A percentile compares a stretch with the other conserved stretches of the same genome.
Conservation (phyloP, 2,329 filamentous ascomycete species). For the Botrytis hyacinthi region DNA sequence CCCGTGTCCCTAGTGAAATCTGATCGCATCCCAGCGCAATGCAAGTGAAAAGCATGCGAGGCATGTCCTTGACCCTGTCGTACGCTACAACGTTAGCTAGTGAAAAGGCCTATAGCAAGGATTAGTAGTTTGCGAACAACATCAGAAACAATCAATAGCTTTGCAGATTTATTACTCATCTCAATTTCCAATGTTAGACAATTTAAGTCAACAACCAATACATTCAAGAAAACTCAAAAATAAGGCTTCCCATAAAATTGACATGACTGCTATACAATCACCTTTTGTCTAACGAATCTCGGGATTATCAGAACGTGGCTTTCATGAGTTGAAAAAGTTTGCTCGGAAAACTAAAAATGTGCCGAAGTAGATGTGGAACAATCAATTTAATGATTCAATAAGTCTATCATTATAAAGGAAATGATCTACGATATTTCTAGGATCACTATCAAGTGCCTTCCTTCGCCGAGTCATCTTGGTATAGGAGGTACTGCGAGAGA, state of each 20-base stretch:
- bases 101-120: slow-evolving; percentile 6
- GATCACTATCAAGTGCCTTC: slow-evolving; percentile 8
- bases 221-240: not conserved
- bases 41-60: slow-evolving; percentile 2
- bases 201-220: not conserved
- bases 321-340: slow-evolving; percentile 13
- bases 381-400: slow-evolving; percentile 9
- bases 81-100: slow-evolving; percentile 9
- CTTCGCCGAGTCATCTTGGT: not conserved
- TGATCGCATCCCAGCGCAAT: slow-evolving; percentile 17
- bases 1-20: slow-evolving; percentile 8
- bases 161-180: not conserved
- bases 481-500: not conserved
- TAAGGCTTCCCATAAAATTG: not conserved
- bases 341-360: not conserved
- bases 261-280: not conserved
- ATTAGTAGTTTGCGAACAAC: slow-evolving; percentile 5
- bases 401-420: not conserved
- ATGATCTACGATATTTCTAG: slow-evolving; percentile 12
- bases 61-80: slow-evolving; percentile 9
- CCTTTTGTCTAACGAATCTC: not conserved
- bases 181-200: not conserved
- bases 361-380: slow-evolving; percentile 1
- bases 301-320: slow-evolving; percentile 17
- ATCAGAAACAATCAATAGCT: slow-evolving; percentile 2